phyloP scores from a whole-genome alignment of 441 rosid species.

The Breynia disticha region DNA sequence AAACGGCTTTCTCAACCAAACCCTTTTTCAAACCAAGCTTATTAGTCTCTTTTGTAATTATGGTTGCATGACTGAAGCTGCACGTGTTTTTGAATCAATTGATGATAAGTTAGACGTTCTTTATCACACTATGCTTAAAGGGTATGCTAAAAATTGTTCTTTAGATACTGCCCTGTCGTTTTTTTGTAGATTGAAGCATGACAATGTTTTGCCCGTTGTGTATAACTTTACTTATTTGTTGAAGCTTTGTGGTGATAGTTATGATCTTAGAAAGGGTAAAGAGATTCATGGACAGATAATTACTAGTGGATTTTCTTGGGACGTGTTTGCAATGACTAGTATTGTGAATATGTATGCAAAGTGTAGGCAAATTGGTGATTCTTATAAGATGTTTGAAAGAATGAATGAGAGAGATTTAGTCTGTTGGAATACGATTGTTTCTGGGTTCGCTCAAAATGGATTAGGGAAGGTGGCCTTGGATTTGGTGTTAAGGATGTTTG shows the following conservation, averaged over 20 bases:
- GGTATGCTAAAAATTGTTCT: conserved; percentile 45
- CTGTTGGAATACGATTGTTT: conserved; percentile 75
- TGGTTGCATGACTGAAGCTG: conserved; percentile 56
- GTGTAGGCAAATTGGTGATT: conserved; percentile 43
- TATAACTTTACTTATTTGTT: conserved; percentile 75
- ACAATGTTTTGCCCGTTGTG: conserved; percentile 52
- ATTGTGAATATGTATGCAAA: conserved; percentile 65
- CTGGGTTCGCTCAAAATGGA: conserved; percentile 76
- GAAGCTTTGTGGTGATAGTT: conserved; percentile 60
- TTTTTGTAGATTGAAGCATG: conserved; percentile 52
- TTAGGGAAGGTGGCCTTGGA: conserved; percentile 47
- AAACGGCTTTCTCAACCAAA: conserved; percentile 47
- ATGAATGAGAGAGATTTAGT: conserved; percentile 81
- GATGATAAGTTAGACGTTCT: conserved; percentile 52
- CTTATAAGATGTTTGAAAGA: conserved; percentile 72
- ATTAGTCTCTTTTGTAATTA: conserved; percentile 70
- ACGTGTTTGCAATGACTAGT: conserved; percentile 68
- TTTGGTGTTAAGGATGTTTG: conserved; percentile 47
- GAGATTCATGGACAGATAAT: conserved; percentile 73
- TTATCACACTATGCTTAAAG: conserved; percentile 81
- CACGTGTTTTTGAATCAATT: conserved; percentile 57
- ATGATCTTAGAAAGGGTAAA: conserved; percentile 44
- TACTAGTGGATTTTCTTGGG: conserved; percentile 45
- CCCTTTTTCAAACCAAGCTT: conserved; percentile 71
- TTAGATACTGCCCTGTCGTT: conserved; percentile 44